These are phyloP conservation scores for Xylariaceae sp. DNA, from an alignment of 2,329 filamentous ascomycete species.

Conservation along the genomic window DNA sequence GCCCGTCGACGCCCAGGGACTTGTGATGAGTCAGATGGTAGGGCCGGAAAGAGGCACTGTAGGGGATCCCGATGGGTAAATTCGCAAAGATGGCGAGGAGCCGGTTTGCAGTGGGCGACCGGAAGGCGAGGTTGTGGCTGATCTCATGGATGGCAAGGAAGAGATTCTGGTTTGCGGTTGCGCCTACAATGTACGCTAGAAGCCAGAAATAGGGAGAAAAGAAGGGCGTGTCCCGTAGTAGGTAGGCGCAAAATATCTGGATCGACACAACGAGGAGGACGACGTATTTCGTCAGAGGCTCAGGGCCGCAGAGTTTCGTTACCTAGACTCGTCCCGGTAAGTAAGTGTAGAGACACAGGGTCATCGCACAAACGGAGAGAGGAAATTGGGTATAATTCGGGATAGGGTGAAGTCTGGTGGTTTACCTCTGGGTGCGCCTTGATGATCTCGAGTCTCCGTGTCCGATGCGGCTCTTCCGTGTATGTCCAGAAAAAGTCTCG, in stretches of 20 bases:
- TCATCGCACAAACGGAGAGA: not conserved
- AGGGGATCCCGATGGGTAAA: conserved; percentile 90
- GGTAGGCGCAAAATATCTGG: conserved; percentile 72
- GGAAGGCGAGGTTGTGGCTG: conserved; percentile 94
- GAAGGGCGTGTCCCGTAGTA: conserved; percentile 72
- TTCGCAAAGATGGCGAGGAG: conserved; percentile 91
- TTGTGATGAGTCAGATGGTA: conserved; percentile 99
- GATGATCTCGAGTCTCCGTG: conserved; percentile 87
- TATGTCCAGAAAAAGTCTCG: conserved; percentile 96
- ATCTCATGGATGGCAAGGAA: conserved; percentile 99
- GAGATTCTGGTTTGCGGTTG: conserved; percentile 95
- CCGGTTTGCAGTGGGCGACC: conserved; percentile 72
- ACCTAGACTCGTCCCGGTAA: conserved; percentile 52
- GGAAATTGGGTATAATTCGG: not conserved
- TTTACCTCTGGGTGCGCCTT: conserved; percentile 92
- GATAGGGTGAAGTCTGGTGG: not conserved
- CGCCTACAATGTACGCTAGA: conserved; percentile 85
- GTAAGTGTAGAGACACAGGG: conserved; percentile 15
- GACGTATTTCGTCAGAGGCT: conserved; percentile 92
- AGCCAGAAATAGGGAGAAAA: conserved; percentile 81
- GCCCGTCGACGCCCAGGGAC: conserved; percentile 89
- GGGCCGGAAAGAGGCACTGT: conserved; percentile 92
- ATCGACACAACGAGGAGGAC: conserved; percentile 78
- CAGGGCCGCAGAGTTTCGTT: conserved; percentile 92
- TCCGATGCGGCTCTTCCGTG: conserved; percentile 94